Evolutionary conservation across 2,329 filamentous ascomycete species (phyloP).

Genomic region (Endoconidiophora laricicola): DNA sequence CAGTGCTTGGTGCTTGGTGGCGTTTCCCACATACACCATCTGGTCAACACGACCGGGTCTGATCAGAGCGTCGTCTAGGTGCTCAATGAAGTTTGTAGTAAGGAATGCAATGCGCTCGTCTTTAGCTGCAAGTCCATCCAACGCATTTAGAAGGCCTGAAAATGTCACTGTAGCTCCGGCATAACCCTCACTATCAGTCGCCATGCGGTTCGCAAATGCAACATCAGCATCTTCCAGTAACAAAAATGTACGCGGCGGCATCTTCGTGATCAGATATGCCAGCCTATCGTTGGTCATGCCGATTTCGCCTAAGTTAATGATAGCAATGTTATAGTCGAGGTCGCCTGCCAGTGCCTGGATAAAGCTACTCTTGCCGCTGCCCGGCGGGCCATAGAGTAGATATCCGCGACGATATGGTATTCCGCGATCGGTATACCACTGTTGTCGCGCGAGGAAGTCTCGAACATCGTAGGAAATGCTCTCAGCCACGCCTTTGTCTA

Average conservation of each 20-base stretch:
- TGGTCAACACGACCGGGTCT: conserved; percentile 86
- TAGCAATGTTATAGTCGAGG: conserved; percentile 80
- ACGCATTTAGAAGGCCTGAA: conserved; percentile 69
- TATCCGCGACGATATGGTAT: conserved; percentile 87
- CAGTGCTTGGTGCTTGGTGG: conserved; percentile 66
- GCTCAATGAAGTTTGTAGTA: conserved; percentile 86
- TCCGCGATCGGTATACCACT: conserved; percentile 88
- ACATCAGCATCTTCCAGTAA: conserved; percentile 84
- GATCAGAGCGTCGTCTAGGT: conserved; percentile 75
- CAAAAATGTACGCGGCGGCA: conserved; percentile 67
- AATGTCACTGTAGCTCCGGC: conserved; percentile 82
- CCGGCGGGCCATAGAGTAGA: conserved; percentile 73
- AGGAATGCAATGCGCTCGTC: conserved; percentile 89
- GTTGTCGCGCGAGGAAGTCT: conserved; percentile 61
- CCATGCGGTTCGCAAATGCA: conserved; percentile 67
- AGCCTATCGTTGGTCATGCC: conserved; percentile 81
- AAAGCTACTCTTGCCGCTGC: conserved; percentile 88
- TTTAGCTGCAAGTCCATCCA: conserved; percentile 85
- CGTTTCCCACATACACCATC: conserved; percentile 78
- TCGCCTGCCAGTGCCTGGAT: conserved; percentile 91
- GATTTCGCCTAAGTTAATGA: conserved; percentile 78
- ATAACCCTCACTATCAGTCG: conserved; percentile 68
- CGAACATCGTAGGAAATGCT: conserved; percentile 62
- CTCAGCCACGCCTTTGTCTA: conserved; percentile 73
- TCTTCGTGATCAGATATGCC: conserved; percentile 69